Conservation (phyloP, 495 filamentous ascomycete genomes). For the Hapsidospora chrysogenum region DNA sequence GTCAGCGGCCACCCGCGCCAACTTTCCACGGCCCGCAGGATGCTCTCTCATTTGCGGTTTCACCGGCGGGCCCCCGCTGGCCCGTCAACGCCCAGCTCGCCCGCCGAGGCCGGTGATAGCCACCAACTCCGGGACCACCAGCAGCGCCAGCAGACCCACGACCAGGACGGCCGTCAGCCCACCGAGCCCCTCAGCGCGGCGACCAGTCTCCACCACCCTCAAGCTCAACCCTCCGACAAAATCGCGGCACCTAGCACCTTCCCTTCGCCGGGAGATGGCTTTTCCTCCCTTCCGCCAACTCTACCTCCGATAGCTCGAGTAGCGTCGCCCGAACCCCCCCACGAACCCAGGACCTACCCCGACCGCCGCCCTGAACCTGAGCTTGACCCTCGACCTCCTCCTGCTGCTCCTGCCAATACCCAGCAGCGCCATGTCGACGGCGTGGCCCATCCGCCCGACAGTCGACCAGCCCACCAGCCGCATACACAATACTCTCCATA, state of each 20-base stretch:
- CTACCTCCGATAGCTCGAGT: conserved; percentile 30
- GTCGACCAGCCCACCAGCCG: neutral
- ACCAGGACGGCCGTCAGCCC: neutral
- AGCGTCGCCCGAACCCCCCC: conserved; percentile 20
- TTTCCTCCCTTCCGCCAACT: conserved; percentile 17
- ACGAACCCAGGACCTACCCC: too few relatives aligned
- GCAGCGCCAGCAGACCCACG: neutral
- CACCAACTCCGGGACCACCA: conserved; percentile 4
- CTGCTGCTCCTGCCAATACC: conserved; percentile 3
- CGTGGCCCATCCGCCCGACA: neutral
- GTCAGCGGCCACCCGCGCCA: too few relatives aligned
- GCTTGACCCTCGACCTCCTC: too few relatives aligned
- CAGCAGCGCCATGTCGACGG: conserved; percentile 1
- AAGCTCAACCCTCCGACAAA: too few relatives aligned
- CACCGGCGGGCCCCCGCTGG: conserved; percentile 35
- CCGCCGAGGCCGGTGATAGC: conserved; percentile 16
- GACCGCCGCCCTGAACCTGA: too few relatives aligned
- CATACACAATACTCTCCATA: conserved; percentile 9
- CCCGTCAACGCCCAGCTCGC: conserved; percentile 28
- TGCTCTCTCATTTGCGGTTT: conserved; percentile 39
- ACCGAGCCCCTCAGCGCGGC: neutral
- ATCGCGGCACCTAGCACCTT: too few relatives aligned
- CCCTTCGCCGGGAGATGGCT: too few relatives aligned
- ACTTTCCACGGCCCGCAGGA: too few relatives aligned
- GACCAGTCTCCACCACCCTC: neutral